Evolutionary conservation across 106 monocot genomes (phyloP).

Genomic region (Phalaenopsis aphrodite): DNA sequence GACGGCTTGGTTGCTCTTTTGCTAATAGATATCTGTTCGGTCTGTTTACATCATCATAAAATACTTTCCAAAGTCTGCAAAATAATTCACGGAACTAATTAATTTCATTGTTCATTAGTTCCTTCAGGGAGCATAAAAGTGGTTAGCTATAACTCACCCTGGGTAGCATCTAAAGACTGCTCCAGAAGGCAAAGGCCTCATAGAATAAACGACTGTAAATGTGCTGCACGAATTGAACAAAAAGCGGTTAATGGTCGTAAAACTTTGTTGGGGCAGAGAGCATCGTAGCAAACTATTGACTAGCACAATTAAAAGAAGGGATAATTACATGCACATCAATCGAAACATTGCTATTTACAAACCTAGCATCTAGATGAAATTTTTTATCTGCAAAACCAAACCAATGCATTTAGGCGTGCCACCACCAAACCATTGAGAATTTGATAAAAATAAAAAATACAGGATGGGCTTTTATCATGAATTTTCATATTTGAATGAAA

Average conservation of each 20-base stretch:
- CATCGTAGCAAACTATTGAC: background rate
- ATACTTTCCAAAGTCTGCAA: conserved; percentile 90
- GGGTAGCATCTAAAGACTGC: conserved; percentile 95
- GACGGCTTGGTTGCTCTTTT: conserved; percentile 64
- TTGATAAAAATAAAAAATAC: no score
- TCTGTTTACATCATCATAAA: conserved; percentile 82
- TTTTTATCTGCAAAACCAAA: no score
- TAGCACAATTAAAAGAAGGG: background rate
- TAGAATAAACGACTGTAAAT: conserved; percentile 82
- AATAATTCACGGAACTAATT: background rate
- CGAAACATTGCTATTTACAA: no score
- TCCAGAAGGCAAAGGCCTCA: conserved; percentile 71
- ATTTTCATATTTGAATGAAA: no score
- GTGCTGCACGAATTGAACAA: conserved; percentile 46
- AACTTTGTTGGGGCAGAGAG: background rate
- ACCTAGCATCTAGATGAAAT: no score
- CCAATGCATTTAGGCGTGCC: no score
- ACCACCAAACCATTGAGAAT: no score
- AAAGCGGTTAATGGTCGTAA: background rate
- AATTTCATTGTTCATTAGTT: background rate
- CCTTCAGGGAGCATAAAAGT: background rate
- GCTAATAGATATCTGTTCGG: conserved; percentile 81
- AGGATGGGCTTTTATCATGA: no score
- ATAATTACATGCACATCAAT: no score
- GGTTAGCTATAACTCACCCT: conserved; percentile 32